Percentiles rank a stretch among this genome's conserved stretches.
phyloP scores from a whole-genome alignment of 169 alveolate genomes.

The Cryptosporidium ubiquitum region DNA sequence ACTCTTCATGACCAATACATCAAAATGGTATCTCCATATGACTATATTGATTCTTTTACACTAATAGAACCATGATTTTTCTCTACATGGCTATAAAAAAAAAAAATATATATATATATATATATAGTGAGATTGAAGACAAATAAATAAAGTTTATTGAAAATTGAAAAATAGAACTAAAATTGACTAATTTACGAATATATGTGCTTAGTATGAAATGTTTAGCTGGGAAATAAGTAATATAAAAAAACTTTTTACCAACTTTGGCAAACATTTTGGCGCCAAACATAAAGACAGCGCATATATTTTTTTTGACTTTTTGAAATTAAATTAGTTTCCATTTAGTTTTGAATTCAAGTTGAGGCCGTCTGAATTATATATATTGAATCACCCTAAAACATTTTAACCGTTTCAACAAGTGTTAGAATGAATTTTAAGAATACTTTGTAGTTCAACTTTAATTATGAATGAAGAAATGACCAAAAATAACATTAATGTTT shows the following conservation, averaged over 20 bases:
- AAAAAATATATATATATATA: too few relatives aligned
- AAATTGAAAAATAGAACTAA: not conserved
- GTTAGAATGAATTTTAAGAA: not conserved
- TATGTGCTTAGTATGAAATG: not conserved
- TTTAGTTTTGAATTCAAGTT: not conserved
- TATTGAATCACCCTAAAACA: not conserved
- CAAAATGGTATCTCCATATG: conserved; percentile 58
- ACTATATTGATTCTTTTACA: conserved; percentile 55
- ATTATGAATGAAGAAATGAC: not conserved
- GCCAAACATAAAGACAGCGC: conserved; percentile 5
- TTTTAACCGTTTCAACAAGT: not conserved
- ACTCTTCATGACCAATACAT: conserved; percentile 31
- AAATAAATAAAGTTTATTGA: not conserved
- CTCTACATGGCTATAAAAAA: not conserved
- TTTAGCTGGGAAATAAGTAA: conserved; percentile 1
- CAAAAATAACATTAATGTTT: not conserved
- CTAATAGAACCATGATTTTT: conserved; percentile 40
- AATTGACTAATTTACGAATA: not conserved
- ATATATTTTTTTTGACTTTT: not conserved
- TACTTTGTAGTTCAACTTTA: not conserved
- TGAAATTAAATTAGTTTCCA: not conserved
- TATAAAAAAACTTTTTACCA: not conserved
- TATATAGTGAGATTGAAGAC: not conserved
- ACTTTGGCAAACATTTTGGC: not conserved
- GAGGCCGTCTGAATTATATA: not conserved